These are phyloP conservation scores for Pseudopithomyces chartarum DNA, from an alignment of 2,329 filamentous ascomycete genomes.

Conservation along the genomic window DNA sequence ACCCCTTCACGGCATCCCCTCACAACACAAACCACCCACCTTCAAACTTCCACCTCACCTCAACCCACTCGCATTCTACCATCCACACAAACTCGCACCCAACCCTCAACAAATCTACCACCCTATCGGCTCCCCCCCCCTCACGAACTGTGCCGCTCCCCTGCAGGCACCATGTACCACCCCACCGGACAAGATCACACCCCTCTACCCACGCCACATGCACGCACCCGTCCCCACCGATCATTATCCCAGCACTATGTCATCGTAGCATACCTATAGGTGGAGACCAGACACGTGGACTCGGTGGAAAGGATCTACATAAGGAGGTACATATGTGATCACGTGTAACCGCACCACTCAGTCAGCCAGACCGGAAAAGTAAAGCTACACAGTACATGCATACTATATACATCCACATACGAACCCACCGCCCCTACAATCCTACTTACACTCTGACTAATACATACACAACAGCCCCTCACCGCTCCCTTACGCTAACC, in stretches of 20 bases:
- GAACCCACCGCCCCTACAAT: no score
- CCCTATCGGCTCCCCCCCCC: not conserved
- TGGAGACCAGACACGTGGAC: not conserved
- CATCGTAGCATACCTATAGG: not conserved
- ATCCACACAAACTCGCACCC: not conserved
- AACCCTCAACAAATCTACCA: not conserved
- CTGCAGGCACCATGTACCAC: not conserved
- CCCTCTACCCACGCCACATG: not conserved
- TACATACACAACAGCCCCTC: no score
- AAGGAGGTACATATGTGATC: not conserved
- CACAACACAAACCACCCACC: no score
- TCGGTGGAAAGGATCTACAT: not conserved
- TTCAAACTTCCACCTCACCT: no score
- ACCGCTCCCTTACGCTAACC: no score
- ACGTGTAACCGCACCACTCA: not conserved
- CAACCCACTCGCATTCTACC: not conserved
- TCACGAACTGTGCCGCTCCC: not conserved
- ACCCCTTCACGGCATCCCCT: no score
- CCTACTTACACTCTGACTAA: no score
- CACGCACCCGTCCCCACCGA: not conserved
- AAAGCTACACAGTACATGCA: no score
- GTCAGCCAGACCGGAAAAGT: not conserved
- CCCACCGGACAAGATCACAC: not conserved
- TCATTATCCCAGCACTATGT: not conserved
- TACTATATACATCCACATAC: no score